Percentiles rank a stretch among this genome's conserved stretches.
Conservation (phyloP, 805 yeast species). For the Wickerhamomyces tratensis region DNA sequence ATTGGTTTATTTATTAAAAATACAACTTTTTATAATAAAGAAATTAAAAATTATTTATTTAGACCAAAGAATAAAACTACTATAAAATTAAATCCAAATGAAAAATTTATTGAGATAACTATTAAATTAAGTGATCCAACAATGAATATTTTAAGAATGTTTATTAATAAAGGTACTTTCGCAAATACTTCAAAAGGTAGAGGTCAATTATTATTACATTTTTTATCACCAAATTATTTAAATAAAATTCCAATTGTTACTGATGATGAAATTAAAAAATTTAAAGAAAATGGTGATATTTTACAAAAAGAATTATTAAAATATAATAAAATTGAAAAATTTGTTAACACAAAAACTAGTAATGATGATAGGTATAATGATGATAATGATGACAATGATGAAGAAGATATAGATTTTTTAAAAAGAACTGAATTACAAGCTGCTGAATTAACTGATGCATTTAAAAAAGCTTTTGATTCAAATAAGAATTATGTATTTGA, state of each 20-base stretch:
- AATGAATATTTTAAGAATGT: slow-evolving; percentile 7
- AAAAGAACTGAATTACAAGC: no score
- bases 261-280: slow-evolving; percentile 8
- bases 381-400: no score
- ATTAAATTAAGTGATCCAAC: slow-evolving; percentile 13
- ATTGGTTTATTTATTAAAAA: slow-evolving; percentile 12
- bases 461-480: no score
- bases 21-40: slow-evolving; percentile 2
- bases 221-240: background rate
- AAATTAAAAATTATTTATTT: background rate
- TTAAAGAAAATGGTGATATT: slow-evolving; percentile 9
- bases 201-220: slow-evolving; percentile 2
- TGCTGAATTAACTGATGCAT: no score
- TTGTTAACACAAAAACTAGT: slow-evolving; percentile 9
- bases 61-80: background rate
- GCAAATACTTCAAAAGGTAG: background rate
- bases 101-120: no score
- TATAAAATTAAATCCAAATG: no score
- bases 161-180: slow-evolving; percentile 1
- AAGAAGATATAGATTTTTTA: no score
- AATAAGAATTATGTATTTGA: no score
- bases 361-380: background rate
- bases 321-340: slow-evolving; percentile 11
- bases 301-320: slow-evolving; percentile 21
- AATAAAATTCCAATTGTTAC: slow-evolving; percentile 1